phyloP scores from a whole-genome alignment of 805 yeast species.

The Metschnikowia aberdeeniae region DNA sequence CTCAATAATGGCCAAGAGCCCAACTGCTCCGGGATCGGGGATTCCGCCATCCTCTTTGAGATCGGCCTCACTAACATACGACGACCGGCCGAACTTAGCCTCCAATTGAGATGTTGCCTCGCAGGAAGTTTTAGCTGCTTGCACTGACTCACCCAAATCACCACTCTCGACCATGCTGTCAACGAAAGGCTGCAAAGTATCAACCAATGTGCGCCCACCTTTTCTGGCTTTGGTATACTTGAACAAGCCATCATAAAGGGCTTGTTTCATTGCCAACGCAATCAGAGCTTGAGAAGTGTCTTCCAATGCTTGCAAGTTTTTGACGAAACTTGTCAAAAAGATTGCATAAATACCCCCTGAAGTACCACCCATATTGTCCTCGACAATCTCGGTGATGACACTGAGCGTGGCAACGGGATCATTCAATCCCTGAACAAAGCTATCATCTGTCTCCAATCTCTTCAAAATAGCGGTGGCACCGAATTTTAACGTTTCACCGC shows the following conservation, averaged over 20 bases:
- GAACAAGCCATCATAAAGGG: conserved; percentile 65
- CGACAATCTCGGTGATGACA: conserved; percentile 79
- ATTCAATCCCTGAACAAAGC: conserved; percentile 23
- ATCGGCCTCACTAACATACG: conserved; percentile 70
- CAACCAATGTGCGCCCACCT: conserved; percentile 88
- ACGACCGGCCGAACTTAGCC: conserved; percentile 92
- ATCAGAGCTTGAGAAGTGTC: conserved; percentile 32
- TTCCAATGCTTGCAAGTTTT: conserved; percentile 36
- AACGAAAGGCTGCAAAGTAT: conserved; percentile 84
- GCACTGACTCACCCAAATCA: conserved; percentile 56
- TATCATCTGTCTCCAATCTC: conserved; percentile 40
- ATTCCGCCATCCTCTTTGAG: conserved; percentile 61
- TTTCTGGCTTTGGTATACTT: conserved; percentile 83
- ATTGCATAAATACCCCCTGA: conserved; percentile 92
- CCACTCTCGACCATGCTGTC: conserved; percentile 49
- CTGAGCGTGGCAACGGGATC: conserved; percentile 59
- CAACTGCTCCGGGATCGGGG: conserved; percentile 96
- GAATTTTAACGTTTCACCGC: conserved; percentile 84
- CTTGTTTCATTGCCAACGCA: conserved; percentile 50
- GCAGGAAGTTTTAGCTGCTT: conserved; percentile 73
- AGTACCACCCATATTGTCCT: conserved; percentile 95
- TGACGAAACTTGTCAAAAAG: conserved; percentile 70
- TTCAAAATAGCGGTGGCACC: conserved; percentile 74
- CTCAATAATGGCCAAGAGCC: conserved; percentile 58
- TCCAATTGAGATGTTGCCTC: conserved; percentile 66